Evolutionary conservation across 108 stramenopile genomes (phyloP).

Genomic region (Cyclotella sp.): DNA sequence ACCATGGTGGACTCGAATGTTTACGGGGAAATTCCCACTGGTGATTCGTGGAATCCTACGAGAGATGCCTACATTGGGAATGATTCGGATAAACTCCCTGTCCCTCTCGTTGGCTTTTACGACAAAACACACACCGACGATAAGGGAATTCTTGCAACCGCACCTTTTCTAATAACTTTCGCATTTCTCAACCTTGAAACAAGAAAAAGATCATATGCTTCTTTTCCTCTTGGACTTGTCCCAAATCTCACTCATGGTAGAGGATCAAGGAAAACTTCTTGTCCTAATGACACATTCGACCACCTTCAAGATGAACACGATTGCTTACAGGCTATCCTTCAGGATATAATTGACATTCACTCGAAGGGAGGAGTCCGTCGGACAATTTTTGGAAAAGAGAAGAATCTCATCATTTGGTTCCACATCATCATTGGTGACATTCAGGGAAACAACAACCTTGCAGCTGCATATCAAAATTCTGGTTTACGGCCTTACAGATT

Average conservation of each 20-base stretch:
- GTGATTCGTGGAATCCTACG: neutral
- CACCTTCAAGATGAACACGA: constrained; percentile 15
- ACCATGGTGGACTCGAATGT: neutral
- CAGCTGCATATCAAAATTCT: neutral
- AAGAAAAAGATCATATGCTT: neutral
- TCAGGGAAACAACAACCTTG: neutral
- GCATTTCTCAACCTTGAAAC: neutral
- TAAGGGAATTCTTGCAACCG: neutral
- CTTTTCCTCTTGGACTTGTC: neutral
- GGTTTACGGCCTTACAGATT: neutral
- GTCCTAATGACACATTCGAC: neutral
- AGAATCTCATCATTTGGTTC: constrained; percentile 1
- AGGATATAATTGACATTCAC: neutral
- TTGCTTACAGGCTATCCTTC: constrained; percentile 1
- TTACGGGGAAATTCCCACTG: constrained; percentile 13
- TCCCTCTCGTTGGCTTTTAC: neutral
- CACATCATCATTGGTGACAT: constrained; percentile 15
- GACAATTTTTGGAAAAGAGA: neutral
- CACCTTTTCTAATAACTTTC: neutral
- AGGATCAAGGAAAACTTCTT: neutral
- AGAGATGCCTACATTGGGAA: neutral
- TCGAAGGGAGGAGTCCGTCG: neutral
- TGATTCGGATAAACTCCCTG: neutral
- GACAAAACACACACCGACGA: constrained; percentile 9
- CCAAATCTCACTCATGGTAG: constrained; percentile 5